Evolutionary conservation across 2,329 filamentous ascomycete genomes (phyloP), one percentile per base, ranked within the genome.

Genomic region (Falciphora oryzae): DNA sequence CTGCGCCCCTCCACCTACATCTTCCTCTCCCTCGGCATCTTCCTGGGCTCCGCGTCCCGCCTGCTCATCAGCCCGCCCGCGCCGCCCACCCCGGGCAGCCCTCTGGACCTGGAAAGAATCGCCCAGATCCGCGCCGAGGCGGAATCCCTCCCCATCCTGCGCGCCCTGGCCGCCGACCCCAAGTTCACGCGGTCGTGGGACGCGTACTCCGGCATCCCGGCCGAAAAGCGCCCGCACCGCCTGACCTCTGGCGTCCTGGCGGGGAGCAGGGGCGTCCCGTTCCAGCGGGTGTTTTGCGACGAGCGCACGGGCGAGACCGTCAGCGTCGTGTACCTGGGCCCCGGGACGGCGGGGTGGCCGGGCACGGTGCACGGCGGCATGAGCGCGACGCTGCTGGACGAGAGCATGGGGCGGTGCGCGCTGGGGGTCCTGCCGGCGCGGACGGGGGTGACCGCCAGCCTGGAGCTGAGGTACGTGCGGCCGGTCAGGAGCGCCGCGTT

Each of bases 331-430:
- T 90, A 82, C 79, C 81, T 93, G 64, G 91, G 90, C 8, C 74
- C 79, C n/a, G 84, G 80, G 1, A 72, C 89, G 27, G 79, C 82
- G 61, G 90, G 91, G 4, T 93, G 89, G 88, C 90, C 90, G 1
- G 83, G 84, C 16, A 80, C 90, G 57, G 85, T 87, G 63, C 90
- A 94, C 76, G 90, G 90, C 64, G 90, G 90, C 18, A 80, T 83
- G 8, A 80, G 90, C 61, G 88, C 87, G 10, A 92, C 87, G 0
- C 74, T 91, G 4, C 75, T 93, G 53, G 85, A 91, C 73, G 90
- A 93, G 77, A 84, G 82, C 63, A 79, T 91, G 67, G 86, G 86
- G n/a, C 80, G 88, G 58, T 87, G 85, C 66, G 85, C 85, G 14
- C 77, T 86, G 64, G 72, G 75, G 59, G 71, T 74, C 38, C 79